Base-by-base conservation (phyloP, 129 eudicot genomes). In the Flaveria sonorensis region DNA sequence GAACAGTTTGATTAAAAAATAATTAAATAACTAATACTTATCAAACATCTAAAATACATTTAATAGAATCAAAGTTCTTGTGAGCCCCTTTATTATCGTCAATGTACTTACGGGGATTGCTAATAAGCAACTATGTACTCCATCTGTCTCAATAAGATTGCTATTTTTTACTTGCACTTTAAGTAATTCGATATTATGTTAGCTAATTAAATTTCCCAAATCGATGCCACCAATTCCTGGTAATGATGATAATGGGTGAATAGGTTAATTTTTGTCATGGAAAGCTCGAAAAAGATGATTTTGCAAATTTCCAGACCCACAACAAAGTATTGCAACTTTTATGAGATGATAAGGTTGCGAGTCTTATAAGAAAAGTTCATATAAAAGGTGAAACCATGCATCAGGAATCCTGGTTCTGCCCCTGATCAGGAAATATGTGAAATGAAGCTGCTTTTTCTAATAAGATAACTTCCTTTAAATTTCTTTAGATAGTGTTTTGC, bases 321-420 rank as follows among this genome's bases (percentile, higher is more conserved):
- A 47, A 63, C 20, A 63, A 46, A 46, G 30, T 18, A 13, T 56
- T 77, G 20, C 43, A 52, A 77, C 43, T 52, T 21, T 21, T 8
- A 51, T 23, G 55, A 21, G 50, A 76, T 66, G 7, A 14, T 48
- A 48, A 59, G 68, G 45, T 19, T 74, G 71, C 19, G 45, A 61
- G 15, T 60, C 46, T 10, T 24, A 75, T 10, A 46, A 18, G 63
- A 75, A 46, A 46, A 62, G 72, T 46, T 75, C 72, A 18, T 40
- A 76, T 76, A 66, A 13, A 76, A 48, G 71, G 73, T 14, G 50
- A 76, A 76, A 36, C 23, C 6, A 48, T 66, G 51, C 72, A 30
- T 46, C 50, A 45, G 30, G 40, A 28, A 28, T 75, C 52, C 64
- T 75, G 81, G 45, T 66, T 66, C 52, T 66, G 75, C 24, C 56